Evolutionary conservation across 805 yeast species (phyloP), one percentile per base, ranked within the genome.

Genomic region (Candida berthetii): DNA sequence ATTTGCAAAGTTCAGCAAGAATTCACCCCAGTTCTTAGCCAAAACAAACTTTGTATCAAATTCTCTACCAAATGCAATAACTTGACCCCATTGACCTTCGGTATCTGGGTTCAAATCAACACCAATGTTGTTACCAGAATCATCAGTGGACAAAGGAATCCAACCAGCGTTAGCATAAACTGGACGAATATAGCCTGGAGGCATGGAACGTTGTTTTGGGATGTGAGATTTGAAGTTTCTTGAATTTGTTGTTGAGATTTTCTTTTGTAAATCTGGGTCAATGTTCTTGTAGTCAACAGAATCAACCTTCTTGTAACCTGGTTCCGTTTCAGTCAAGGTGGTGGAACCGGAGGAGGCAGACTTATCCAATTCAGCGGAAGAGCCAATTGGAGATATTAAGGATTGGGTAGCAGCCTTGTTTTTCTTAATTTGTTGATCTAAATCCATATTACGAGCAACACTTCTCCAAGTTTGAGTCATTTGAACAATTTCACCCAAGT

Each of bases 41-140:
- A 93, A 69, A 31, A 85, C 90, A 61, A 76, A 88, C 60, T 91
- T 91, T 31, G 85, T 78, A 65, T 91, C 98, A 57, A 81, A 91
- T 49, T 91, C 98, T 57, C 97, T 80, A 32, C 99, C 99, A 61
- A 86, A 91, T 41, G 90, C 57, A 47, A 91, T 91, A 16, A 93
- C 83, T 65, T 91, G 99, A 31, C 98, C 99, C 76, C 85, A 80
- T 43, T 69, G 72, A 36, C 96, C 96, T 22, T 66, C 65, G 9
- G 81, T 74, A 7, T 88, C 96, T 1, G 93, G 91, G 3, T 86
- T 81, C 45, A 91, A 71, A 64, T 91, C 99, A 14, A 93, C 69
- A 40, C 89, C 99, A 48, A 91, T 81, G 61, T 89, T 90, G 65
- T 91, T 91, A 36, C 99, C 99, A 18, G 80, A 82, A 41, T 77